phyloP scores from a whole-genome alignment of 495 filamentous ascomycete species.

The Rhypophila decipiens region DNA sequence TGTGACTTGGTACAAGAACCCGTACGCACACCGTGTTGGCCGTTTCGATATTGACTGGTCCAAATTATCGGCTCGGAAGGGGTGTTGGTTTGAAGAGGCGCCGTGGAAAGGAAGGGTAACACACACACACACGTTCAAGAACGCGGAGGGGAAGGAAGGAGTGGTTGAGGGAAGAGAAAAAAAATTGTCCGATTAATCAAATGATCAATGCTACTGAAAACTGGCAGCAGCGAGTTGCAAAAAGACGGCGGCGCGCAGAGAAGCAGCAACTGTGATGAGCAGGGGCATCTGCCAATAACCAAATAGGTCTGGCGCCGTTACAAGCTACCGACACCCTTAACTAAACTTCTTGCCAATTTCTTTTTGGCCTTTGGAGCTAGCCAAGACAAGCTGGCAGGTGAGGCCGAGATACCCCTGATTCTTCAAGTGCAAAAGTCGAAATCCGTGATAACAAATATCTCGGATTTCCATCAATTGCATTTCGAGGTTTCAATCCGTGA shows the following conservation, averaged over 20 bases:
- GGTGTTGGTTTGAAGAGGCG: neutral
- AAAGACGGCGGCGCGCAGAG: neutral
- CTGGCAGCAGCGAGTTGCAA: neutral
- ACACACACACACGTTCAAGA: neutral
- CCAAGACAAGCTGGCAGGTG: neutral
- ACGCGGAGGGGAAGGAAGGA: neutral
- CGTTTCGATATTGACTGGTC: neutral
- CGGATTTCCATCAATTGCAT: no score
- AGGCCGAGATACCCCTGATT: neutral
- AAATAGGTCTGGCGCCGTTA: neutral
- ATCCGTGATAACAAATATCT: no score
- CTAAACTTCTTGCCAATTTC: constrained; percentile 8
- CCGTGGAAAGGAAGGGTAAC: neutral
- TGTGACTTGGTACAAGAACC: neutral
- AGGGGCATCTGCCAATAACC: neutral
- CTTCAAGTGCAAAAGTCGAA: neutral
- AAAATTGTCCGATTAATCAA: neutral
- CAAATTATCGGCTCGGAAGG: neutral
- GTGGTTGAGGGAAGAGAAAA: no score
- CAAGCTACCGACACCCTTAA: constrained; percentile 12
- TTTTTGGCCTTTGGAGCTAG: neutral
- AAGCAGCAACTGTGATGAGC: no score
- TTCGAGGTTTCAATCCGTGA: no score
- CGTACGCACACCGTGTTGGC: neutral
- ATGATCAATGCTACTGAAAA: neutral